Percentiles rank a stretch among this genome's conserved stretches.
Conservation (phyloP, 2,329 filamentous ascomycete species). For the Tympanopsis confertula region DNA sequence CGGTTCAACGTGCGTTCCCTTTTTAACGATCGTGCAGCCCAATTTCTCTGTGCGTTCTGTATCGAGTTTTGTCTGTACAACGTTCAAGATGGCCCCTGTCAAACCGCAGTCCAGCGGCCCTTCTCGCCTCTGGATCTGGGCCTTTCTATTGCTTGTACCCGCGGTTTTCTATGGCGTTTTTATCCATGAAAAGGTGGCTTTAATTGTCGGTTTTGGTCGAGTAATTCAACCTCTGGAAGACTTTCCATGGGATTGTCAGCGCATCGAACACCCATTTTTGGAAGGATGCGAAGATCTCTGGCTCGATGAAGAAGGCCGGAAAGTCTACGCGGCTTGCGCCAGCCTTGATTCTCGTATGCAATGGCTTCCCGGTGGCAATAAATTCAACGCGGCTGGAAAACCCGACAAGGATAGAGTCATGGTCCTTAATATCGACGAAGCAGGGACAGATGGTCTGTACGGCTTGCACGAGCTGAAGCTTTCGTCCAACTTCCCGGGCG, state of each 20-base stretch:
- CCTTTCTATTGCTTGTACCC: neutral
- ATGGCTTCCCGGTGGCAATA: neutral
- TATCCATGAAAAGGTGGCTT: neutral
- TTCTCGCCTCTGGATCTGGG: too few species aligned
- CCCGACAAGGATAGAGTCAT: conserved; percentile 10
- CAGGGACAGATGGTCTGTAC: conserved; percentile 8
- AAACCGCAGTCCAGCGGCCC: too few species aligned
- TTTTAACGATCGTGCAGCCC: too few species aligned
- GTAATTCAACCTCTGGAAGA: neutral
- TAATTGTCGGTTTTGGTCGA: neutral
- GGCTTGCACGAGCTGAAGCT: conserved; percentile 6
- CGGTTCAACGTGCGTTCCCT: too few species aligned
- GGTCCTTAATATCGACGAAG: conserved; percentile 14
- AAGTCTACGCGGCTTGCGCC: conserved; percentile 13
- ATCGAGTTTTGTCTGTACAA: too few species aligned
- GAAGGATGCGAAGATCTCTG: conserved; percentile 16
- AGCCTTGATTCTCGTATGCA: conserved; percentile 4
- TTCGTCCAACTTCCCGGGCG: conserved; percentile 8
- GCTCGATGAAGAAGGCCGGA: conserved; percentile 11
- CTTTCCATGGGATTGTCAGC: conserved; percentile 7
- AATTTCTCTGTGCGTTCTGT: too few species aligned
- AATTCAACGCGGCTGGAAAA: neutral
- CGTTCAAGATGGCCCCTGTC: too few species aligned
- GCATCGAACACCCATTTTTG: conserved; percentile 12
- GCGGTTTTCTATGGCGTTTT: neutral